Percentiles rank a stretch among this genome's conserved stretches.
Evolutionary conservation across 2,329 filamentous ascomycete genomes (phyloP).

Genomic region (Fusarium sp.): DNA sequence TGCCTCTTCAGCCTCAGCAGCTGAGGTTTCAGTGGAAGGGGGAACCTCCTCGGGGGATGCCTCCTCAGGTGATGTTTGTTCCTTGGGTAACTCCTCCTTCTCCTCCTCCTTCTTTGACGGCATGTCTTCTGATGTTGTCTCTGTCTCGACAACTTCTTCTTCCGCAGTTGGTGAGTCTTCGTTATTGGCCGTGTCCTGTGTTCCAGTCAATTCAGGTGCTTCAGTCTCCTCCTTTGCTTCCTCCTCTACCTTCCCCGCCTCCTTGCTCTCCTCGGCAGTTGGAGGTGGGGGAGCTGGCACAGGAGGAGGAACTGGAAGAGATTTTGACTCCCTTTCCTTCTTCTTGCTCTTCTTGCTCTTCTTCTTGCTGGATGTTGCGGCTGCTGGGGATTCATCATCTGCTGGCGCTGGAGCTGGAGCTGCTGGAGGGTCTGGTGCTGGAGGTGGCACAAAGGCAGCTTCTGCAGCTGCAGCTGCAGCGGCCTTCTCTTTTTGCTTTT

Average conservation of each 20-base stretch:
- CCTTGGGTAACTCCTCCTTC: conserved; percentile 11
- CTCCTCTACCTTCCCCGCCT: conserved; percentile 27
- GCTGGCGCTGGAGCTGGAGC: background rate
- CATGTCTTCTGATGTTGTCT: conserved; percentile 2
- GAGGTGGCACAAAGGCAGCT: conserved; percentile 2
- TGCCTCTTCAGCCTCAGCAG: conserved; percentile 5
- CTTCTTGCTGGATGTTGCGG: conserved; percentile 23
- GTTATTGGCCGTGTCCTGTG: conserved; percentile 16
- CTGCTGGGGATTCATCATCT: conserved; percentile 7
- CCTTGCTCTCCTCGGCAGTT: conserved; percentile 17
- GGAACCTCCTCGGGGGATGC: background rate
- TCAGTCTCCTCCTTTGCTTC: conserved; percentile 27
- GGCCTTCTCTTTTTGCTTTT: conserved; percentile 23
- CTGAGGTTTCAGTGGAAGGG: background rate
- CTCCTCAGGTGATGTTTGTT: conserved; percentile 16
- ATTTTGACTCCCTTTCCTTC: conserved; percentile 17
- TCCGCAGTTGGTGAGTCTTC: conserved; percentile 7
- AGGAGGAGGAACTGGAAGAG: background rate
- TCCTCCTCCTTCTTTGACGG: conserved; percentile 10
- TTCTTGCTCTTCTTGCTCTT: conserved; percentile 40
- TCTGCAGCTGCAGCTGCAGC: background rate
- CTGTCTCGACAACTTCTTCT: conserved; percentile 1
- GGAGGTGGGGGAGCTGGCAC: conserved; percentile 3
- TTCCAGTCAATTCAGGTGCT: conserved; percentile 11
- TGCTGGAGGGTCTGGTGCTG: conserved; percentile 21